A percentile compares a stretch with the other conserved stretches of the same genome.
Conservation (phyloP, 257 asterid species). For the Phtheirospermum japonicum region DNA sequence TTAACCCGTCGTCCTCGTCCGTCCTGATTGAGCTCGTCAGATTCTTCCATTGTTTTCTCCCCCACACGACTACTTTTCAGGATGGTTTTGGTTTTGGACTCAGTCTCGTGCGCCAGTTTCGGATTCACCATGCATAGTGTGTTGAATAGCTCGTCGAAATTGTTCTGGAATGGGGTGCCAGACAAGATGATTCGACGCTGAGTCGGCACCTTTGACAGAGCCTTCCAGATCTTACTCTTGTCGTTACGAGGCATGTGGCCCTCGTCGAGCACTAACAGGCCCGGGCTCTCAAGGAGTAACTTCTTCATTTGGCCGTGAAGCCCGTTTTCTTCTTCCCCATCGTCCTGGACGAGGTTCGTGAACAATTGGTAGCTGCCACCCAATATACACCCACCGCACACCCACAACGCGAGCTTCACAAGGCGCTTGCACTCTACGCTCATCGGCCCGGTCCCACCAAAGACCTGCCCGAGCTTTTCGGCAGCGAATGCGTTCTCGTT, state of each 20-base stretch:
- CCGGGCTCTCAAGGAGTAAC: constrained; percentile 51
- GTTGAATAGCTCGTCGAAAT: constrained; percentile 56
- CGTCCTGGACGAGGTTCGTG: constrained; percentile 41
- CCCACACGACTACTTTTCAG: too few species aligned
- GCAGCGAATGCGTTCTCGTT: constrained; percentile 36
- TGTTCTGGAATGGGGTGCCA: constrained; percentile 89
- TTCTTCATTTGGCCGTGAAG: constrained; percentile 30
- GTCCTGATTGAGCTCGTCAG: constrained; percentile 38
- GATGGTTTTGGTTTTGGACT: neutral
- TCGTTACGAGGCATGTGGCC: constrained; percentile 83
- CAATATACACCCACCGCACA: constrained; percentile 41
- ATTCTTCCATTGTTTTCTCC: constrained; percentile 35
- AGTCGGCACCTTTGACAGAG: constrained; percentile 48
- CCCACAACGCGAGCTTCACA: constrained; percentile 59
- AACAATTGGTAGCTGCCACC: constrained; percentile 60
- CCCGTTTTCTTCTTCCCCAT: neutral
- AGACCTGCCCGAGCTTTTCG: constrained; percentile 19
- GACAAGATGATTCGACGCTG: constrained; percentile 60
- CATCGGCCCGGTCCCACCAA: neutral
- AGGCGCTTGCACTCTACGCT: constrained; percentile 28
- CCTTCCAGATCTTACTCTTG: constrained; percentile 50
- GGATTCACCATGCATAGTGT: constrained; percentile 69
- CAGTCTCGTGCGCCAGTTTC: constrained; percentile 29
- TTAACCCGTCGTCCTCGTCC: too few species aligned
- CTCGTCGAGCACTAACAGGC: constrained; percentile 70